A percentile compares a stretch with the other conserved stretches of the same genome.
These are phyloP conservation scores for Amphicarpaea edgeworthii DNA, from an alignment of 306 rosid species.

Conservation along the genomic window DNA sequence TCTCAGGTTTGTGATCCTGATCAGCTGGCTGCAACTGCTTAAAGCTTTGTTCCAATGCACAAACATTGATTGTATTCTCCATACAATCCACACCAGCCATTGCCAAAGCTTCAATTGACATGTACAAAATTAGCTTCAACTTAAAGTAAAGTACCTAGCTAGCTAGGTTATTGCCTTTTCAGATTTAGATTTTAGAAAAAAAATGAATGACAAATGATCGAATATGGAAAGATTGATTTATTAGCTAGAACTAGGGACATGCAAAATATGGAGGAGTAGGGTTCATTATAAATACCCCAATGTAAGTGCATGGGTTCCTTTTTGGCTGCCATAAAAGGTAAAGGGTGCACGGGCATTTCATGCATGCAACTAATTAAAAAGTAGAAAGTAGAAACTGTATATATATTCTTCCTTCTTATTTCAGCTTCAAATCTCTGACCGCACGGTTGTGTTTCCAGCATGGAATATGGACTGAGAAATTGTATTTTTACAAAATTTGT, in stretches of 20 bases:
- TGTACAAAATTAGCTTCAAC: background rate
- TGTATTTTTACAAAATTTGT: background rate
- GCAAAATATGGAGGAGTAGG: background rate
- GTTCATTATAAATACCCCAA: background rate
- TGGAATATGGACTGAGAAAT: background rate
- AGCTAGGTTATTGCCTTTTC: background rate
- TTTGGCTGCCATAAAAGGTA: constrained; percentile 45
- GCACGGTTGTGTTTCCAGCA: background rate
- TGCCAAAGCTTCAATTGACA: constrained; percentile 60
- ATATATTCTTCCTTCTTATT: background rate
- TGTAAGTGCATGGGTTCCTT: background rate
- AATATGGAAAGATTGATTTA: no score
- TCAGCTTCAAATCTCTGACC: constrained; percentile 36
- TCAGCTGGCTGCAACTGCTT: no score
- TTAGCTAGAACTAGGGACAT: no score
- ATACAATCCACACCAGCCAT: constrained; percentile 59
- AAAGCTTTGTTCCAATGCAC: constrained; percentile 44
- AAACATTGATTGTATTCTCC: constrained; percentile 30
- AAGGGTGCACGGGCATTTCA: constrained; percentile 49
- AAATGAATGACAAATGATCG: no score
- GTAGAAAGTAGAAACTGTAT: background rate
- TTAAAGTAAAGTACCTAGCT: background rate
- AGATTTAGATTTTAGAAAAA: background rate
- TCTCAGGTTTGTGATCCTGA: no score
- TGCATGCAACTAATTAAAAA: constrained; percentile 38